Evolutionary conservation across 2,329 filamentous ascomycete species (phyloP).

Genomic region (Cyphellophora attinorum): DNA sequence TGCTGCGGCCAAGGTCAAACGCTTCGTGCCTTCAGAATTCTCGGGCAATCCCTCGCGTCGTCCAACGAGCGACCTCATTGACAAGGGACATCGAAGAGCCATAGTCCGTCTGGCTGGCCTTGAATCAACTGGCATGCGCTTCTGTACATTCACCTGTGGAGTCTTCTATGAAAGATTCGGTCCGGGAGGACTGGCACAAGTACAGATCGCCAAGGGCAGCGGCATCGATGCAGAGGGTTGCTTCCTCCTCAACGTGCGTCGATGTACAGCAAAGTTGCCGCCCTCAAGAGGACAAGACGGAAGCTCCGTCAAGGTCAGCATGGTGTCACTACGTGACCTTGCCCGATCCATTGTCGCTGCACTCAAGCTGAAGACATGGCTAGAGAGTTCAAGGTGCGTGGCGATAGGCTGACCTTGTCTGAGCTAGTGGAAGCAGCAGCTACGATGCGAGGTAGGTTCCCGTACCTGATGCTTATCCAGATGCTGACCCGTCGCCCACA

Average conservation of each 20-base stretch:
- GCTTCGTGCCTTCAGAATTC: constrained; percentile 68
- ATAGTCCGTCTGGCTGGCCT: constrained; percentile 48
- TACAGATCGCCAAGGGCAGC: constrained; percentile 49
- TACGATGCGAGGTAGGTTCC: constrained; percentile 32
- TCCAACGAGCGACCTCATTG: constrained; percentile 48
- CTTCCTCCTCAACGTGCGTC: constrained; percentile 56
- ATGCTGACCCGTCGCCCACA: constrained; percentile 4
- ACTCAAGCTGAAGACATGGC: constrained; percentile 59
- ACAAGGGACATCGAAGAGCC: constrained; percentile 50
- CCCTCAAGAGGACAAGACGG: constrained; percentile 43
- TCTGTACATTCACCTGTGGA: constrained; percentile 64
- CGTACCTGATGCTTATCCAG: constrained; percentile 1
- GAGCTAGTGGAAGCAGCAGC: constrained; percentile 50
- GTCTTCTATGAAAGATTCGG: constrained; percentile 68
- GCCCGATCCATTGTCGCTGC: constrained; percentile 57
- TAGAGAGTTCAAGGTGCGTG: constrained; percentile 59
- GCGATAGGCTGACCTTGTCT: constrained; percentile 53
- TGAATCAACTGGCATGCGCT: constrained; percentile 46
- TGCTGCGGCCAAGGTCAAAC: constrained; percentile 51
- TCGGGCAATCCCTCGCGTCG: constrained; percentile 54
- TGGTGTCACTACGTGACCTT: constrained; percentile 63
- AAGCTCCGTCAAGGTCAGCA: constrained; percentile 46
- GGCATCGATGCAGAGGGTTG: constrained; percentile 49
- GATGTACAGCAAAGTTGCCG: constrained; percentile 51
- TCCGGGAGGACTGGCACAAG: constrained; percentile 52